Percentiles rank a stretch among this genome's conserved stretches.
phyloP scores from a whole-genome alignment of 805 yeast genomes.

The Teunomyces gatunensis region DNA sequence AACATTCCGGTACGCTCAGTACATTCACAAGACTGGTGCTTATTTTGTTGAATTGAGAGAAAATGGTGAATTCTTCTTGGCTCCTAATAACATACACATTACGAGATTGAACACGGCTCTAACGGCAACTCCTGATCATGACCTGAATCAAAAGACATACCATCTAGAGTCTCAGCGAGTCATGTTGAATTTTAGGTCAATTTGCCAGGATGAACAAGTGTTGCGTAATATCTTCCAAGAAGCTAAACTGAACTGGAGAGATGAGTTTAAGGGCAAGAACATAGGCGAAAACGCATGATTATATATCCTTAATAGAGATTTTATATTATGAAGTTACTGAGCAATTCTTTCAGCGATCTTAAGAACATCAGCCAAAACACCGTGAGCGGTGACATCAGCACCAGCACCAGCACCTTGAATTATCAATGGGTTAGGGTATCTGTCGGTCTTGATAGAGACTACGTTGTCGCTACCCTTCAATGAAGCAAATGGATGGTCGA shows the following conservation, averaged over 20 bases:
- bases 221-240: constrained; percentile 55
- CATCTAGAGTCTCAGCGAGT: constrained; percentile 68
- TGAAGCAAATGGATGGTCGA: constrained; percentile 92
- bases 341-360: constrained; percentile 88
- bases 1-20: constrained; percentile 77
- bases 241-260: constrained; percentile 51
- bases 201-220: constrained; percentile 52
- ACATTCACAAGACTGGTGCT: constrained; percentile 84
- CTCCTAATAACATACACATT: constrained; percentile 83
- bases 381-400: constrained; percentile 71
- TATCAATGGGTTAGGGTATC: constrained; percentile 90
- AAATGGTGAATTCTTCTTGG: constrained; percentile 73
- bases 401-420: constrained; percentile 97
- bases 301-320: constrained; percentile 1
- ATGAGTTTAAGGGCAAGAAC: constrained; percentile 12
- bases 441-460: constrained; percentile 83
- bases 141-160: constrained; percentile 16
- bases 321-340: constrained; percentile 18
- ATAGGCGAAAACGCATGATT: not conserved
- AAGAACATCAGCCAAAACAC: constrained; percentile 90
- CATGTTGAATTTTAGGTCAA: constrained; percentile 63
- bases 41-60: constrained; percentile 84
- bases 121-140: constrained; percentile 26
- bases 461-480: constrained; percentile 96
- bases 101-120: constrained; percentile 59